Percentiles rank a stretch among this genome's conserved stretches.
Conservation (phyloP, 495 filamentous ascomycete species). For the Oidiodendron maius region DNA sequence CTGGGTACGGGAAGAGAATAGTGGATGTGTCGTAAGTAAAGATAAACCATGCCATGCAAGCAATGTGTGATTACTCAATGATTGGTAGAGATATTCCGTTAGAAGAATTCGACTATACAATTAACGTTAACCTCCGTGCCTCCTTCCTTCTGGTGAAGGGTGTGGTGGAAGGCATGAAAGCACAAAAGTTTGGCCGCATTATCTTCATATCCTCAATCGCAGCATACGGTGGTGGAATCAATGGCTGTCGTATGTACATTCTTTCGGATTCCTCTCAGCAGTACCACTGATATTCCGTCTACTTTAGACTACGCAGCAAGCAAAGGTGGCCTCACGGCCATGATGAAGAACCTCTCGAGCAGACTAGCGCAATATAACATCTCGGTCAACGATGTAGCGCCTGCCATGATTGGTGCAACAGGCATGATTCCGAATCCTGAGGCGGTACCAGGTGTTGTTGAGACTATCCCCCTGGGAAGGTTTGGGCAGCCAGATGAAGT, state of each 20-base stretch:
- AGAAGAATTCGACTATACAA: constrained; percentile 62
- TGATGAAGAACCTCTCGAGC: constrained; percentile 61
- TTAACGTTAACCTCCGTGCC: constrained; percentile 60
- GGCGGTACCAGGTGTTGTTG: constrained; percentile 44
- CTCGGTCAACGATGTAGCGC: constrained; percentile 69
- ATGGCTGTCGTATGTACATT: constrained; percentile 47
- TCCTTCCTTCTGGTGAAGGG: constrained; percentile 62
- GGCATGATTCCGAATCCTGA: constrained; percentile 56
- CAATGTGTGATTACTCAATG: too few relatives aligned
- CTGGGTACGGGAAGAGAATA: too few relatives aligned
- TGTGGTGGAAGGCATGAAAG: constrained; percentile 58
- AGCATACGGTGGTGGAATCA: constrained; percentile 58
- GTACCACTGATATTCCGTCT: too few relatives aligned
- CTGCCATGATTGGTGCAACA: constrained; percentile 66
- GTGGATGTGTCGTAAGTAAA: too few relatives aligned
- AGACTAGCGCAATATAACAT: constrained; percentile 58
- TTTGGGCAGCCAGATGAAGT: constrained; percentile 60
- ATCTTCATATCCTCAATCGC: constrained; percentile 65
- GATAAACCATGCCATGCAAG: too few relatives aligned
- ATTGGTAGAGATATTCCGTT: constrained; percentile 25
- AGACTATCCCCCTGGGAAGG: constrained; percentile 53
- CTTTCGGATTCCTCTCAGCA: constrained; percentile 15
- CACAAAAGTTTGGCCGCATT: constrained; percentile 58
- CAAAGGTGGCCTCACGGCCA: constrained; percentile 54
- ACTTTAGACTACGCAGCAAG: constrained; percentile 65